Conservation (phyloP, 2,329 filamentous ascomycete genomes). For the Thermothelomyces thermophilus region DNA sequence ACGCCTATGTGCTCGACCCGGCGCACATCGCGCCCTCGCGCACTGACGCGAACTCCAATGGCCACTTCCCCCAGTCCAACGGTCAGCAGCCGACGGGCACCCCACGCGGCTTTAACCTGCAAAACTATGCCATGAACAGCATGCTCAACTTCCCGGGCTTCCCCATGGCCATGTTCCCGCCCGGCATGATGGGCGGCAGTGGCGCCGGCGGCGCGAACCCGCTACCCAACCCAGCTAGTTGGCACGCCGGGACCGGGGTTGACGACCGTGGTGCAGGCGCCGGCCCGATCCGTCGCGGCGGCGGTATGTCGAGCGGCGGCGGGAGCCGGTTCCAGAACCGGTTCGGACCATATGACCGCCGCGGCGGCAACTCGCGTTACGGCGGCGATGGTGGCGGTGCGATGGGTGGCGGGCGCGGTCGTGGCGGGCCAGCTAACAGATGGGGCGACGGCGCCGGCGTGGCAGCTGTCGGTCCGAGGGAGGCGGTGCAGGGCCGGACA, state of each 20-base stretch:
- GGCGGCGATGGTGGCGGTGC: slow-evolving; percentile 35
- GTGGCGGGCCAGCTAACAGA: slow-evolving; percentile 43
- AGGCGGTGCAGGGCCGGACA: slow-evolving; percentile 86
- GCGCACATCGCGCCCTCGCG: slow-evolving; percentile 89
- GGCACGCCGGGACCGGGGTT: slow-evolving; percentile 46
- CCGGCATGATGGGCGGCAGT: slow-evolving; percentile 40
- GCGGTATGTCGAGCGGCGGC: slow-evolving; percentile 40
- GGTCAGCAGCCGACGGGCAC: slow-evolving; percentile 74
- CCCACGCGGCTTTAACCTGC: slow-evolving; percentile 83
- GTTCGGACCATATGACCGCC: slow-evolving; percentile 67
- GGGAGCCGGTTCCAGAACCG: slow-evolving; percentile 52
- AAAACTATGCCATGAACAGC: slow-evolving; percentile 58
- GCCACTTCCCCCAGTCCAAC: slow-evolving; percentile 80
- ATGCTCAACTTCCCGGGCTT: slow-evolving; percentile 54
- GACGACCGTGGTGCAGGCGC: slow-evolving; percentile 40
- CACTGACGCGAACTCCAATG: slow-evolving; percentile 90
- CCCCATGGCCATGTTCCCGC: slow-evolving; percentile 36
- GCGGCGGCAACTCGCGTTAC: slow-evolving; percentile 47
- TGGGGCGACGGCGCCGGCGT: slow-evolving; percentile 69
- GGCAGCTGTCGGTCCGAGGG: slow-evolving; percentile 73
- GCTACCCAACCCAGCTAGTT: slow-evolving; percentile 38
- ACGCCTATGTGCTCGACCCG: slow-evolving; percentile 89
- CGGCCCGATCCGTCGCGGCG: slow-evolving; percentile 64
- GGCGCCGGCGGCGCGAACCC: slow-evolving; percentile 36
- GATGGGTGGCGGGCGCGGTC: slow-evolving; percentile 44